Conservation (phyloP, 2,329 filamentous ascomycete genomes). For the Sporothrix euskadiensis region DNA sequence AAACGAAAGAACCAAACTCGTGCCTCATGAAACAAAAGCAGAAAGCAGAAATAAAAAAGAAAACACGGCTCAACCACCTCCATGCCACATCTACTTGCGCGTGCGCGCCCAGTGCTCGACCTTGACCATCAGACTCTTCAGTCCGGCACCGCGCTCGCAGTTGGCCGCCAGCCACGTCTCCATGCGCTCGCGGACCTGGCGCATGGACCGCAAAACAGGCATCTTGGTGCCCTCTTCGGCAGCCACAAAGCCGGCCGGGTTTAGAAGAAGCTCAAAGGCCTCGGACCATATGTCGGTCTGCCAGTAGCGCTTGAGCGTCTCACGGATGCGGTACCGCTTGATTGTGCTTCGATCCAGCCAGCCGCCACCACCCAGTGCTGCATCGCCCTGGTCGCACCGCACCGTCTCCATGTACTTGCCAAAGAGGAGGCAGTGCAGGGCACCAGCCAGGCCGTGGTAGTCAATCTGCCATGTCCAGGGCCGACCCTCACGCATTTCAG, state of each 20-base stretch:
- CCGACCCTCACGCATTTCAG: constrained; percentile 89
- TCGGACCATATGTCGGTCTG: constrained; percentile 86
- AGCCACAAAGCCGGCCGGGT: constrained; percentile 67
- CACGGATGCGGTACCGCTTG: constrained; percentile 76
- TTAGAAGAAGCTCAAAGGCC: constrained; percentile 82
- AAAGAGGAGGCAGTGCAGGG: constrained; percentile 85
- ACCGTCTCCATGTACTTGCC: constrained; percentile 90
- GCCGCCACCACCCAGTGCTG: constrained; percentile 40
- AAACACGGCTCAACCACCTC: neutral
- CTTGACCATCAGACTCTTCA: constrained; percentile 69
- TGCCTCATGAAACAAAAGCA: constrained; percentile 21
- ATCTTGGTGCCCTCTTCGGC: constrained; percentile 62
- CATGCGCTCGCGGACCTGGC: constrained; percentile 71
- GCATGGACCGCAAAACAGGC: constrained; percentile 73
- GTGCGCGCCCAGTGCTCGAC: constrained; percentile 54
- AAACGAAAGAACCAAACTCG: constrained; percentile 20
- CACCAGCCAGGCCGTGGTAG: constrained; percentile 88
- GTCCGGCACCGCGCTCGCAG: constrained; percentile 74
- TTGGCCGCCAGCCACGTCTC: constrained; percentile 79
- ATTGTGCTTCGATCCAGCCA: constrained; percentile 48
- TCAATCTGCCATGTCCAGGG: constrained; percentile 99
- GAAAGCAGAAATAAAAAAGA: constrained; percentile 15
- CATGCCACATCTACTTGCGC: constrained; percentile 35
- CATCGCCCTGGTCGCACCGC: constrained; percentile 49
- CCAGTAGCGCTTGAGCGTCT: constrained; percentile 92